Evolutionary conservation across 1,284 basidiomycete genomes (phyloP).

Genomic region (Rhodotorula sp.): DNA sequence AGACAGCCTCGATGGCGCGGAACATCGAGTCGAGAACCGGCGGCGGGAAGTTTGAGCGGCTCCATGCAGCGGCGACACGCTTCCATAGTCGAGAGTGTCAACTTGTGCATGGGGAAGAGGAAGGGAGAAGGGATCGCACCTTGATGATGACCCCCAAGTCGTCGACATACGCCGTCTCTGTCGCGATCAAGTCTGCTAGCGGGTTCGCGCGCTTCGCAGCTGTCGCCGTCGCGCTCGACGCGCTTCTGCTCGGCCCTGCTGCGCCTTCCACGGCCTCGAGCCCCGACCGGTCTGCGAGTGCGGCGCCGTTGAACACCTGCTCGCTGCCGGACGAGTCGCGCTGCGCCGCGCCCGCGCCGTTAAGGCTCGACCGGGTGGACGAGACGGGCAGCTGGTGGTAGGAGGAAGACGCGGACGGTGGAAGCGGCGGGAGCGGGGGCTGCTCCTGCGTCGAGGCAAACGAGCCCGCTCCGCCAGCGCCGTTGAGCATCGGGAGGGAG

Average conservation of each 20-base stretch:
- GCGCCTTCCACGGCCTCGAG: not conserved
- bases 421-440: constrained; percentile 6
- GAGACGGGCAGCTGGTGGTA: not conserved
- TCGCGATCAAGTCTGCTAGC: constrained; percentile 87
- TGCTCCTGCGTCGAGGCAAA: not conserved
- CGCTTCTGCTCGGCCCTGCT: not conserved
- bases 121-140: constrained; percentile 57
- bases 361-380: not conserved
- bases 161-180: constrained; percentile 90
- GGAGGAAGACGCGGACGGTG: constrained; percentile 10
- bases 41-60: constrained; percentile 88
- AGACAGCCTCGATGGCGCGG: constrained; percentile 84
- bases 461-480: not conserved
- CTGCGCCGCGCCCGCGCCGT: not conserved
- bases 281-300: not conserved
- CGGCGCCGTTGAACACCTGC: constrained; percentile 23
- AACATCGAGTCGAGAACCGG: constrained; percentile 91
- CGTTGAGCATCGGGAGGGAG: constrained; percentile 3
- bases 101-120: too few relatives aligned
- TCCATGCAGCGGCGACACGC: constrained; percentile 98
- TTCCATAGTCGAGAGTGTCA: constrained; percentile 49
- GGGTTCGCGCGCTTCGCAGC: constrained; percentile 61
- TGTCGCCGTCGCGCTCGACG: not conserved
- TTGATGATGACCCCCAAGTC: constrained; percentile 85
- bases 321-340: constrained; percentile 28